Evolutionary conservation across 1,139 yeast genomes (phyloP), one percentile per base, ranked within the genome.

Genomic region (Kodamaea plutei): DNA sequence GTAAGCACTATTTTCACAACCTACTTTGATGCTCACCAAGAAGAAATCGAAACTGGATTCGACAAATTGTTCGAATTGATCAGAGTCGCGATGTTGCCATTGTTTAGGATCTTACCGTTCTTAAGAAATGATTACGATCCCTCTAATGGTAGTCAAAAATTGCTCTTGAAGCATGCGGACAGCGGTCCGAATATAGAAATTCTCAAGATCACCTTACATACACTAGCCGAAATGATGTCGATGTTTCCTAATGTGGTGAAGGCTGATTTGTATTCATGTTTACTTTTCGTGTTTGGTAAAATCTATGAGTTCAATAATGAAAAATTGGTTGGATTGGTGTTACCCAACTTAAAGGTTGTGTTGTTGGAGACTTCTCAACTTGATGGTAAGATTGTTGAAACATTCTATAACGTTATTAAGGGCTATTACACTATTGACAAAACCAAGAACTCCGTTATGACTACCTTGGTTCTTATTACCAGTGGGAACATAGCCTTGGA

Each of bases 61-160:
- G 95, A 84, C 44, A 87, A 84, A 47, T 60, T 85, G 30, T 85
- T 88, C 51, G 96, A 89, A 49, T 64, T 89, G 21, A 61, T 87
- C 26, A 68, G 95, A 43, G 69, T 88, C n/a, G 74, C 75, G 12
- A 69, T 84, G 67, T 64, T 81, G 17, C 81, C 87, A 0, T 59
- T 85, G 10, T 71, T 79, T 25, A 66, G 67, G 23, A 58, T 70
- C 6, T 58, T 84, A 21, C 89, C 93, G 8, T 76, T 79, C 35
- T 60, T 82, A 35, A 67, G 73, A 35, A 69, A 65, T 16, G 70
- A 65, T 37, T 67, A 42, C 39, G 69, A 66, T 39, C 45, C 58
- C 3, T 48, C 47, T 13, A 64, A 56, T 30, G 60, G 58, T 14
- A 61, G 59, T 6, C 56, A 61, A 9, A 50, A 56, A 26, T 43